Percentiles rank a stretch among this genome's conserved stretches.
Conservation (phyloP, 352 stramenopile species). For the Pythium vanterpoolii region DNA sequence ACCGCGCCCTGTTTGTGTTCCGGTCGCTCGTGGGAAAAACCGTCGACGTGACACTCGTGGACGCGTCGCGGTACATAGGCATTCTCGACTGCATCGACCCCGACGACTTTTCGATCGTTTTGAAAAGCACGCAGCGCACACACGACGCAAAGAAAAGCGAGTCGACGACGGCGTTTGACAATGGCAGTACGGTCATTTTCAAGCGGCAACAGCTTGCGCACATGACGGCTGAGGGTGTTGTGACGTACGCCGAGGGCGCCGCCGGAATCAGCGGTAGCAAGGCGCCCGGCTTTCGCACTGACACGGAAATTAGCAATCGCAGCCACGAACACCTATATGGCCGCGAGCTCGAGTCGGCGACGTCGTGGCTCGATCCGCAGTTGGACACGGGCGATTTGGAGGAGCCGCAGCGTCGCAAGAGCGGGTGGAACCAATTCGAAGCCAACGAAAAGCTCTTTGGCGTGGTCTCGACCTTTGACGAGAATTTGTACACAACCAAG, state of each 20-base stretch:
- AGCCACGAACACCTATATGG: conserved; percentile 67
- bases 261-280: conserved; percentile 22
- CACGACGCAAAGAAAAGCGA: background rate
- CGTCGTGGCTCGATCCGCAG: conserved; percentile 79
- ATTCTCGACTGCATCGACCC: conserved; percentile 81
- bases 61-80: conserved; percentile 59
- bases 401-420: conserved; percentile 47
- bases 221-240: conserved; percentile 48
- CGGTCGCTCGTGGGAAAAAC: conserved; percentile 76
- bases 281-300: conserved; percentile 62
- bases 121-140: conserved; percentile 72
- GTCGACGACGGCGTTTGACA: conserved; percentile 48
- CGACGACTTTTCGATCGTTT: conserved; percentile 78
- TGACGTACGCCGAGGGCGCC: conserved; percentile 58
- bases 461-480: conserved; percentile 94
- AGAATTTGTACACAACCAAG: conserved; percentile 98
- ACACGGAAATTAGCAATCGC: conserved; percentile 89
- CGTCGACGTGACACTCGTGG: conserved; percentile 65
- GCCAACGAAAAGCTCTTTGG: conserved; percentile 96
- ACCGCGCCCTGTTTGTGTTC: conserved; percentile 80
- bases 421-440: conserved; percentile 95
- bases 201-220: conserved; percentile 63
- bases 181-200: conserved; percentile 76
- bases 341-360: conserved; percentile 58
- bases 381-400: conserved; percentile 77